Conservation (phyloP, 768 basidiomycete species). For the Serendipita vermifera region DNA sequence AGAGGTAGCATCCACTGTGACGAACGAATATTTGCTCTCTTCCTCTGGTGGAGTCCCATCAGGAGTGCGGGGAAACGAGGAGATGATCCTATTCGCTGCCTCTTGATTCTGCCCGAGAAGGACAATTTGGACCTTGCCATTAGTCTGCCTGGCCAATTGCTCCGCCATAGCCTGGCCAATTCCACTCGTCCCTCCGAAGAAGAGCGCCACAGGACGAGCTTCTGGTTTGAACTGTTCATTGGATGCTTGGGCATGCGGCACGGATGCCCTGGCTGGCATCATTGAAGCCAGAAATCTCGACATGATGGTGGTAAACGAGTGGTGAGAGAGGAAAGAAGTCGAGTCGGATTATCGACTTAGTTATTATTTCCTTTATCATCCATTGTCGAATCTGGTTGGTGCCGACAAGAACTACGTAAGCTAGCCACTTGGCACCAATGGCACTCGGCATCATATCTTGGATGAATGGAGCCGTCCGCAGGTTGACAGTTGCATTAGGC, state of each 20-base stretch:
- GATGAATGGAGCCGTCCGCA: no score
- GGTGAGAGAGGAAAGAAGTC: no score
- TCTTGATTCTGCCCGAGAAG: constrained; percentile 37
- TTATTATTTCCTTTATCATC: no score
- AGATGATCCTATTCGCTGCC: constrained; percentile 36
- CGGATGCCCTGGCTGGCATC: constrained; percentile 28
- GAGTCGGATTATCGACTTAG: no score
- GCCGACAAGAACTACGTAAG: no score
- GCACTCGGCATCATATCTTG: no score
- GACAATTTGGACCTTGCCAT: constrained; percentile 39
- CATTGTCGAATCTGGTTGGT: no score
- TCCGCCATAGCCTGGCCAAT: constrained; percentile 34
- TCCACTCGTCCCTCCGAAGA: constrained; percentile 27
- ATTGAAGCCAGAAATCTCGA: background rate
- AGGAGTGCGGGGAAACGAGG: constrained; percentile 30
- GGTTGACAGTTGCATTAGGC: no score
- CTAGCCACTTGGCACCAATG: no score
- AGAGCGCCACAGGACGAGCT: constrained; percentile 22
- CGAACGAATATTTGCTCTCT: constrained; percentile 30
- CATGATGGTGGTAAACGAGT: no score
- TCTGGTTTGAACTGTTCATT: constrained; percentile 20
- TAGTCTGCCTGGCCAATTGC: constrained; percentile 32
- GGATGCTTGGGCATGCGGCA: constrained; percentile 21
- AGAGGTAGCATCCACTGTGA: constrained; percentile 36
- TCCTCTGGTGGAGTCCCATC: constrained; percentile 15